A percentile compares a stretch with the other conserved stretches of the same genome.
phyloP scores from a whole-genome alignment of 2,329 filamentous ascomycete genomes.

The Lithohypha guttulata region DNA sequence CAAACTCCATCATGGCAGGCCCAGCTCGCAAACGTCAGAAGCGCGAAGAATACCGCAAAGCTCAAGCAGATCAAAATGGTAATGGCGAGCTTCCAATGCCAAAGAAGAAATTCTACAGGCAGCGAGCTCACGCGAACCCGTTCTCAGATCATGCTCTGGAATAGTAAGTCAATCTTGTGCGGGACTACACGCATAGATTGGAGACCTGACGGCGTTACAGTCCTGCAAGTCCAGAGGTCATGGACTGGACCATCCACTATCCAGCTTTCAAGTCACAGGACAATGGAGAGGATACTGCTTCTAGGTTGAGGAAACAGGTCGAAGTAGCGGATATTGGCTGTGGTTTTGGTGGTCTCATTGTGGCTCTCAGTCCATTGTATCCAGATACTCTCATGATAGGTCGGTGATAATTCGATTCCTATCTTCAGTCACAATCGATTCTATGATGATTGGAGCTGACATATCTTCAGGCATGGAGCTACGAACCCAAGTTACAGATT shows the following conservation, averaged over 20 bases:
- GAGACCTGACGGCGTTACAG: too few species aligned
- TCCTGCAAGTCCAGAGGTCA: conserved; percentile 64
- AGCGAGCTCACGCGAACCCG: conserved; percentile 92
- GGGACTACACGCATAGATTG: too few species aligned
- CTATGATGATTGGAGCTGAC: too few species aligned
- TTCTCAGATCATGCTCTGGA: conserved; percentile 86
- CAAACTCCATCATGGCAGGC: too few species aligned
- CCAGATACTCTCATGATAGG: conserved; percentile 76
- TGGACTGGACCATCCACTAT: conserved; percentile 86
- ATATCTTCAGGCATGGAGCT: conserved; percentile 70
- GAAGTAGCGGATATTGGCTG: conserved; percentile 92
- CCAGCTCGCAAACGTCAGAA: conserved; percentile 51
- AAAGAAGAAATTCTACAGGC: conserved; percentile 91
- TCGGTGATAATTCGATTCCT: too few species aligned
- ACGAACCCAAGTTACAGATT: conserved; percentile 77
- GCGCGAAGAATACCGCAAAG: conserved; percentile 54
- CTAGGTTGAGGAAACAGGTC: conserved; percentile 54
- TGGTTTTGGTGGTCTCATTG: conserved; percentile 82
- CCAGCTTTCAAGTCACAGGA: conserved; percentile 54
- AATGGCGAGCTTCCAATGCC: conserved; percentile 54
- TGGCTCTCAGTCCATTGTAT: conserved; percentile 70
- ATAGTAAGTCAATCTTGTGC: conserved; percentile 61
- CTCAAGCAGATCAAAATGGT: conserved; percentile 28
- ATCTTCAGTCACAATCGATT: too few species aligned
- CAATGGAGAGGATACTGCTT: conserved; percentile 22